Conservation (phyloP, 1,284 basidiomycete genomes). For the Ustilago trichophora region DNA sequence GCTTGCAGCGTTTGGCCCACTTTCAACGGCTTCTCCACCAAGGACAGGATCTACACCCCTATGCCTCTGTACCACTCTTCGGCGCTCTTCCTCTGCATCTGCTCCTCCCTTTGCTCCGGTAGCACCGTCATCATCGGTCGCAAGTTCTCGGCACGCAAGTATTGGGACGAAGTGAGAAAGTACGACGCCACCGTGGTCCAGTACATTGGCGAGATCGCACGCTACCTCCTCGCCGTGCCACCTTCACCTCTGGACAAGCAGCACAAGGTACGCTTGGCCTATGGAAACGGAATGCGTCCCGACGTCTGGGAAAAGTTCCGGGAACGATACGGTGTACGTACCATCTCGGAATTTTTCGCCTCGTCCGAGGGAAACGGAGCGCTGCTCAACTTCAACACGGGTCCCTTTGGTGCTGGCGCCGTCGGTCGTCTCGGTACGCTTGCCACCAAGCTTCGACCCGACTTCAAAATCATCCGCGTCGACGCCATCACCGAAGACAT, state of each 20-base stretch:
- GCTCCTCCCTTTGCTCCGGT: slow-evolving; percentile 52
- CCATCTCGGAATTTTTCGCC: slow-evolving; percentile 66
- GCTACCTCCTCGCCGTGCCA: slow-evolving; percentile 65
- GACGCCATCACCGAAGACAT: slow-evolving; percentile 67
- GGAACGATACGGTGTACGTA: slow-evolving; percentile 61
- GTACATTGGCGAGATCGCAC: slow-evolving; percentile 67
- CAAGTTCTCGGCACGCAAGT: slow-evolving; percentile 65
- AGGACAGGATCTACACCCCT: slow-evolving; percentile 66
- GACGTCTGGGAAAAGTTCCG: slow-evolving; percentile 67
- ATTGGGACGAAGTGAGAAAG: slow-evolving; percentile 65
- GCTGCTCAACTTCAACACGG: slow-evolving; percentile 64
- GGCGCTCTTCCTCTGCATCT: slow-evolving; percentile 64
- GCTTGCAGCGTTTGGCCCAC: slow-evolving; percentile 55
- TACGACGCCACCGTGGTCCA: slow-evolving; percentile 65
- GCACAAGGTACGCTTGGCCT: slow-evolving; percentile 66
- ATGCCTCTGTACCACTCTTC: slow-evolving; percentile 66
- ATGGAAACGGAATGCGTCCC: slow-evolving; percentile 66
- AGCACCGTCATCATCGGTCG: slow-evolving; percentile 67
- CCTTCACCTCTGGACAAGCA: slow-evolving; percentile 63
- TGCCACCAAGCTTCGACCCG: slow-evolving; percentile 44
- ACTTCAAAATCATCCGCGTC: slow-evolving; percentile 63
- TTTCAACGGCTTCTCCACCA: slow-evolving; percentile 46
- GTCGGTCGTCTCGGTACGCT: slow-evolving; percentile 61
- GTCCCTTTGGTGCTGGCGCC: slow-evolving; percentile 64
- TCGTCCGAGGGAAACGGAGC: slow-evolving; percentile 64